Evolutionary conservation across 2,329 filamentous ascomycete genomes (phyloP).

Genomic region (Orbilia blumenaviensis): DNA sequence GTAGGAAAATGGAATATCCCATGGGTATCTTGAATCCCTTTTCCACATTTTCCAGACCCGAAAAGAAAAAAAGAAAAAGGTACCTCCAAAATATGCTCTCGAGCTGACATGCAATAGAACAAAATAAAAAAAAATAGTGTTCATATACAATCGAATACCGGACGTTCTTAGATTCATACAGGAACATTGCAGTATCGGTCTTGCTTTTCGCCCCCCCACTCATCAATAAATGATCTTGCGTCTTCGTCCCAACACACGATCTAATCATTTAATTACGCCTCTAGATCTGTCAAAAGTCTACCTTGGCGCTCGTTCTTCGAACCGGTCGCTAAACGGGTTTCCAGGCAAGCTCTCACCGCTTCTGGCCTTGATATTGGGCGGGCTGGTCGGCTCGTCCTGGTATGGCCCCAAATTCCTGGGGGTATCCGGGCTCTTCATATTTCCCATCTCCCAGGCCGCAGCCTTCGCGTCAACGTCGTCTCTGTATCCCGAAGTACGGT

Average conservation of each 20-base stretch:
- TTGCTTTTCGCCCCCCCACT: not conserved
- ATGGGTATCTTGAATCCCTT: constrained; percentile 15
- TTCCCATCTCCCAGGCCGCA: constrained; percentile 51
- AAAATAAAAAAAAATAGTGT: not conserved
- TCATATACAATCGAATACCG: constrained; percentile 14
- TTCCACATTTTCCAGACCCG: not conserved
- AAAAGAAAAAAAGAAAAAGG: no score
- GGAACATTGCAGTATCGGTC: not conserved
- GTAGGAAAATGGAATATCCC: not conserved
- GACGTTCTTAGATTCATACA: not conserved
- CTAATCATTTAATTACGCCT: not conserved
- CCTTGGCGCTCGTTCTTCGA: constrained; percentile 7
- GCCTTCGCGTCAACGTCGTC: constrained; percentile 46
- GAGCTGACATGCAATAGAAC: not conserved
- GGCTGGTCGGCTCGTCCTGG: constrained; percentile 45
- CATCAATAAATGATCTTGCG: not conserved
- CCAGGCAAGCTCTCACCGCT: constrained; percentile 28
- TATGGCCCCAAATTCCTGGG: constrained; percentile 30
- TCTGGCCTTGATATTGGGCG: constrained; percentile 34
- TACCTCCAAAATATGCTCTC: not conserved
- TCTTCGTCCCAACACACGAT: not conserved
- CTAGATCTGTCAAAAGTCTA: not conserved
- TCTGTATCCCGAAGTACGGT: constrained; percentile 33
- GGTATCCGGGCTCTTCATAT: constrained; percentile 45
- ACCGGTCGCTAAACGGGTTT: constrained; percentile 47